Percentiles rank a stretch among this genome's conserved stretches.
phyloP scores from a whole-genome alignment of 1,139 yeast genomes.

The Pichia sp. region DNA sequence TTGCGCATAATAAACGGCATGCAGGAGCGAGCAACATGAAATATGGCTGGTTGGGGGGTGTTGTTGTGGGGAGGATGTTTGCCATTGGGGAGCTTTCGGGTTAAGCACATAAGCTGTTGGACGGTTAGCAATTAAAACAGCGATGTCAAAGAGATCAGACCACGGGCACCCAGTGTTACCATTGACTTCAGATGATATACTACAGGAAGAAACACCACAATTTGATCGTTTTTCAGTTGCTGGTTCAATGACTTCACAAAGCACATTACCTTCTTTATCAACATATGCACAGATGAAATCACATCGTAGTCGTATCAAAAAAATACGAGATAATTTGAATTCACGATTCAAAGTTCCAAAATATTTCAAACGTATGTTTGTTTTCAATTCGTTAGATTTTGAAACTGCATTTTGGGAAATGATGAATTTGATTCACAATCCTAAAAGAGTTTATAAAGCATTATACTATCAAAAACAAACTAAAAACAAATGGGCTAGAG shows the following conservation, averaged over 20 bases:
- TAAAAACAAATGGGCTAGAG: constrained; percentile 72
- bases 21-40: too few relatives aligned
- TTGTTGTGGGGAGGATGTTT: too few relatives aligned
- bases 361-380: constrained; percentile 46
- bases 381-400: constrained; percentile 79
- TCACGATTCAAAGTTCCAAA: constrained; percentile 33
- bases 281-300: constrained; percentile 26
- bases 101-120: too few relatives aligned
- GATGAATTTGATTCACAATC: constrained; percentile 63
- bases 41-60: too few relatives aligned
- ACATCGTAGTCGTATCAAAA: constrained; percentile 20
- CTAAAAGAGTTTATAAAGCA: constrained; percentile 75
- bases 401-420: constrained; percentile 94
- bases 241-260: constrained; percentile 25
- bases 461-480: constrained; percentile 74
- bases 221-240: constrained; percentile 19
- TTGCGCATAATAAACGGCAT: too few relatives aligned
- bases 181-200: constrained; percentile 19
- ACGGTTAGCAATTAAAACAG: neutral
- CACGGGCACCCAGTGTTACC: constrained; percentile 11
- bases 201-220: constrained; percentile 6
- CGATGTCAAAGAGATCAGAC: constrained; percentile 10
- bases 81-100: too few relatives aligned
- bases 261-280: constrained; percentile 25
- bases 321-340: constrained; percentile 22